Conservation (phyloP, 2,329 filamentous ascomycete species). For the Fusarium sp. region DNA sequence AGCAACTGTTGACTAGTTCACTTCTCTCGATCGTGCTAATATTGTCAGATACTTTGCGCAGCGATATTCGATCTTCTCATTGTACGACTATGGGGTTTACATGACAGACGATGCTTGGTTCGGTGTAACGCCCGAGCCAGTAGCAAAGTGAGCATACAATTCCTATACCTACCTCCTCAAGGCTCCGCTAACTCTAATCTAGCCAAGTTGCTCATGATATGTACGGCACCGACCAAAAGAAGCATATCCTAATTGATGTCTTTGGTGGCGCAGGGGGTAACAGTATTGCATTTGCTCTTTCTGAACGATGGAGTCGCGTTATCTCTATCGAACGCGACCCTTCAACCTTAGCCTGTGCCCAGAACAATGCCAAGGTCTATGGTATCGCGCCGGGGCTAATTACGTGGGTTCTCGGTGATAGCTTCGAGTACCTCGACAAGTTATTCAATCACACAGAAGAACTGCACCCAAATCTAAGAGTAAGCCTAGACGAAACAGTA, state of each 20-base stretch:
- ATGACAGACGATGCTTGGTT: conserved; percentile 97
- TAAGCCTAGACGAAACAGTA: conserved; percentile 56
- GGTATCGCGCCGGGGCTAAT: conserved; percentile 78
- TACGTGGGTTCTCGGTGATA: conserved; percentile 88
- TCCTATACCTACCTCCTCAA: background rate
- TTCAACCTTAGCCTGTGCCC: conserved; percentile 85
- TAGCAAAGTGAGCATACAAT: conserved; percentile 74
- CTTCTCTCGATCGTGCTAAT: background rate
- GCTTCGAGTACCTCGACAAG: conserved; percentile 76
- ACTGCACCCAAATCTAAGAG: conserved; percentile 53
- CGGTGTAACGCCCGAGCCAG: conserved; percentile 91
- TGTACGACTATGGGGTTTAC: conserved; percentile 87
- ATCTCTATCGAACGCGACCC: conserved; percentile 90
- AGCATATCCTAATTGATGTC: conserved; percentile 80
- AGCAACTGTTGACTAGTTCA: conserved; percentile 29
- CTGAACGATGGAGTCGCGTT: conserved; percentile 80
- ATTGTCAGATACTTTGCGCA: conserved; percentile 84
- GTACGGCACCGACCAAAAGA: conserved; percentile 62
- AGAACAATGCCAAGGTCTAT: conserved; percentile 90
- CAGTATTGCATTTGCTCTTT: conserved; percentile 90
- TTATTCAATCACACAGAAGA: conserved; percentile 50
- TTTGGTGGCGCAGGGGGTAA: conserved; percentile 96
- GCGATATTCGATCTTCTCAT: conserved; percentile 85
- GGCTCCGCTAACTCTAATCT: background rate
- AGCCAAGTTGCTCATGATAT: conserved; percentile 83